Base-by-base conservation (phyloP, 208 protist species). In the Strigomonas galati region DNA sequence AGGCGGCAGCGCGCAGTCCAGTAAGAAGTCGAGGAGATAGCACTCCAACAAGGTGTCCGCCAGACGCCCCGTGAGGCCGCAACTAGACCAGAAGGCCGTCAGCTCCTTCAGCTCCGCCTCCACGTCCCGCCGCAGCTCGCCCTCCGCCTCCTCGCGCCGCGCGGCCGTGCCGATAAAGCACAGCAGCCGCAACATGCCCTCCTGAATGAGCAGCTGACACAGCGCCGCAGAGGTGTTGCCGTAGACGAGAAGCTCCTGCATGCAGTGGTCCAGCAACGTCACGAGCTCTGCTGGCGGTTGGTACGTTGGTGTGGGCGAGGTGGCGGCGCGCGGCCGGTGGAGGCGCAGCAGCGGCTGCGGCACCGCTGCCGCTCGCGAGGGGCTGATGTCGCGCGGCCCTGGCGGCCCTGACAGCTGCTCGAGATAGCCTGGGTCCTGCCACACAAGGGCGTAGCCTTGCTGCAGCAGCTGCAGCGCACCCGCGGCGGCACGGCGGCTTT, bases 1-100 rank as follows among this genome's bases (percentile, higher is more conserved):
- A 2, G 91, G 91, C 12, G 91, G 91, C 7, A 96, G 76, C 7
- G 85, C 87, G n/a, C 72, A 84, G 67, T 96, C 91, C n/a, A 96
- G 74, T 17, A 96, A 71, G 44, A 92, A 94, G 66, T 96, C 87
- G 14, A 81, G 65, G 54, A 91, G 69, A 61, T 93, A 96, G 62
- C 84, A 89, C 55, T 89, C 81, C 35, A 76, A 76, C 71, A 91
- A 67, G 5, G 69, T 46, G 26, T 81, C 81, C 10, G 56, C 63
- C 6, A 87, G 56, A 24, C 72, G 75, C 14, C 73, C 79, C 26
- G 71, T 72, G 30, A 91, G 71, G 3, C 81, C 81, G 51, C 81
- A 87, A 27, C 53, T 52, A 3, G 64, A 65, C 77, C 75, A 79
- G 19, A 87, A 53, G 10, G 70, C 30, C 24, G 70, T 62, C n/a